Base-by-base conservation (phyloP, 352 stramenopile species). In the Thraustotheca clavata region DNA sequence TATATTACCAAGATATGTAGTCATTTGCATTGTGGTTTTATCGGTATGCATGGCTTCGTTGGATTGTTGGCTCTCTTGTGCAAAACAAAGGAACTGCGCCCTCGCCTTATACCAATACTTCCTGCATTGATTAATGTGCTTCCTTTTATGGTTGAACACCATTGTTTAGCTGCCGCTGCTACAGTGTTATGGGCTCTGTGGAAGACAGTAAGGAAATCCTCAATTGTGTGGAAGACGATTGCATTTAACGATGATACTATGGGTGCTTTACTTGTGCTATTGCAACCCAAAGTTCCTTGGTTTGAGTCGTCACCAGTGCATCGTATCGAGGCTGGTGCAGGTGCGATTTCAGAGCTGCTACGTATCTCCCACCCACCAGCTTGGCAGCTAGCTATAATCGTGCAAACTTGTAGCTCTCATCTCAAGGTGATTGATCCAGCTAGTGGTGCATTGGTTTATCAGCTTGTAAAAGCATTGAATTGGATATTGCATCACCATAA, bases 171-270 rank as follows among this genome's bases (percentile, higher is more conserved):
- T 4, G 18, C 6, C 22, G 54, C 54, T 8, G 54, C 33, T 4
- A 50, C 35, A 18, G 34, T 62, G 24, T 26, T 62, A 4, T 62
- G 54, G 54, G 38, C 35, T 5, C 54, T 62, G 9, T 49, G 12
- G 43, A 24, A 31, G 24, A 52, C 43, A 11, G 43, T 31, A 52
- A 52, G 43, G 34, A 9, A 47, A 4, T 47, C 2, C 2, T 4
- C 39, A 24, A 47, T n/a, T 24, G 39, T 4, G 39, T 43, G 38
- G 38, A 43, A 43, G 38, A 16, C 7, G 18, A 52, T 24, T 52
- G 1, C 43, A 2, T 18, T 2, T 6, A 52, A 18, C 34, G 16
- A 16, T 20, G 38, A 43, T 20, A 52, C 43, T 2, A 24, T 31
- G 3, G 11, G 12, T 11, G 11, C 43, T 6, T 18, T 52, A 9